phyloP scores from a whole-genome alignment of 805 yeast species.

The Yarrowia yakushimensis region DNA sequence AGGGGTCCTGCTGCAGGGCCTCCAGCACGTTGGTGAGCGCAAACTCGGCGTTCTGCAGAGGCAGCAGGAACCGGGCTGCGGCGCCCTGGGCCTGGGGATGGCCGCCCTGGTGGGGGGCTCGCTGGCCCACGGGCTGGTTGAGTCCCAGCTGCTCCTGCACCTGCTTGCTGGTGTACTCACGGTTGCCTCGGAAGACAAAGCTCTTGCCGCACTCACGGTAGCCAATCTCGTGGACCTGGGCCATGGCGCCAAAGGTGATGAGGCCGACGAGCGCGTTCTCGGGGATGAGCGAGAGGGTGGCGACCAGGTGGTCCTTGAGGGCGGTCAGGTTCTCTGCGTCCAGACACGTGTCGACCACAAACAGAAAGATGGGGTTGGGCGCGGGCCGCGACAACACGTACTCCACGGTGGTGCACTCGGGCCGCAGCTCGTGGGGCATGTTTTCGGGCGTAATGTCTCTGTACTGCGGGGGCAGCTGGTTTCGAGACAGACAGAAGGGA shows the following conservation, averaged over 20 bases:
- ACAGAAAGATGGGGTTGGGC: conserved; percentile 74
- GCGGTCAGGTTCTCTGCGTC: conserved; percentile 81
- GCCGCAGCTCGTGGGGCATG: conserved; percentile 73
- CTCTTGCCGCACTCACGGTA: conserved; percentile 64
- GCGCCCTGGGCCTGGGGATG: conserved; percentile 39
- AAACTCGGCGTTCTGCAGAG: conserved; percentile 75
- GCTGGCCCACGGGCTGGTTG: conserved; percentile 26
- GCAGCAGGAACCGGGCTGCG: conserved; percentile 62
- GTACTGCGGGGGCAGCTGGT: conserved; percentile 81
- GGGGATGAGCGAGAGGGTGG: conserved; percentile 75
- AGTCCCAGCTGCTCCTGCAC: conserved; percentile 61
- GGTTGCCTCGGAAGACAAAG: conserved; percentile 81
- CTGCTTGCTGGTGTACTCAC: conserved; percentile 59
- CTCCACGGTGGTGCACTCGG: conserved; percentile 72
- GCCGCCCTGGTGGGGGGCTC: conserved; percentile 20
- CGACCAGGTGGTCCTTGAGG: conserved; percentile 72
- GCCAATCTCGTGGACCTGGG: conserved; percentile 79
- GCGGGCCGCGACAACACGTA: conserved; percentile 80
- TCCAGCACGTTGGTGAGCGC: conserved; percentile 77
- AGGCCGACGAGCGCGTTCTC: conserved; percentile 85
- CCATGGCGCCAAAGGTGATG: conserved; percentile 86
- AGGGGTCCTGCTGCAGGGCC: conserved; percentile 71
- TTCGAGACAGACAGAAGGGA: conserved; percentile 73
- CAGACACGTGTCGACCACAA: conserved; percentile 83
- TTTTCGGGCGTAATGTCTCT: conserved; percentile 67